These are phyloP conservation scores for Pseudogymnoascus sp. DNA, from an alignment of 2,329 filamentous ascomycete species.

Conservation along the genomic window DNA sequence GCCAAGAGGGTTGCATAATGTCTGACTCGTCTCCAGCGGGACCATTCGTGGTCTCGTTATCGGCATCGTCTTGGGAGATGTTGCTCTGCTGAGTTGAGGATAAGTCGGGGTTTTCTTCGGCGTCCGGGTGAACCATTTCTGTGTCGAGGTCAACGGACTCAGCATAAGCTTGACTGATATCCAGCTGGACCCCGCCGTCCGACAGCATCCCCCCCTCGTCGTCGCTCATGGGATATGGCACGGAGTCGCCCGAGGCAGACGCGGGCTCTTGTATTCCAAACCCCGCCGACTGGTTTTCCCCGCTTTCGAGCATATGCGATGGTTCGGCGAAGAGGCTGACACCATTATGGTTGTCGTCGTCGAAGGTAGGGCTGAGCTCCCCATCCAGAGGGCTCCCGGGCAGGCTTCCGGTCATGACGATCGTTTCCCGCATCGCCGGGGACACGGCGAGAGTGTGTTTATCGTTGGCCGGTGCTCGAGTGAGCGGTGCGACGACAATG, in stretches of 20 bases:
- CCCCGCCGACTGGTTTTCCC: neutral
- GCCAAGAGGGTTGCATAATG: neutral
- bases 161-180: conserved; percentile 1
- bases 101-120: neutral
- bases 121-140: neutral
- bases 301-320: conserved; percentile 5
- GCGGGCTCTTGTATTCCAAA: neutral
- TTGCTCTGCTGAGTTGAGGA: neutral
- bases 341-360: conserved; percentile 9
- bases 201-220: conserved; percentile 1
- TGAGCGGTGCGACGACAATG: neutral
- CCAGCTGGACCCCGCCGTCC: neutral
- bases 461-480: neutral
- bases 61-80: neutral
- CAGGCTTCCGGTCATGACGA: neutral
- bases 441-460: neutral
- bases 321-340: neutral
- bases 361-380: conserved; percentile 6
- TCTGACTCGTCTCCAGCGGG: neutral
- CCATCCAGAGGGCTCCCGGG: neutral
- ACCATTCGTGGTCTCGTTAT: neutral
- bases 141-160: neutral
- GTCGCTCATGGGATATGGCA: conserved; percentile 2
- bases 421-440: conserved; percentile 1
- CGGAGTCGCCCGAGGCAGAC: neutral